phyloP scores from a whole-genome alignment of 495 filamentous ascomycete genomes.

The Bombardia bombarda region DNA sequence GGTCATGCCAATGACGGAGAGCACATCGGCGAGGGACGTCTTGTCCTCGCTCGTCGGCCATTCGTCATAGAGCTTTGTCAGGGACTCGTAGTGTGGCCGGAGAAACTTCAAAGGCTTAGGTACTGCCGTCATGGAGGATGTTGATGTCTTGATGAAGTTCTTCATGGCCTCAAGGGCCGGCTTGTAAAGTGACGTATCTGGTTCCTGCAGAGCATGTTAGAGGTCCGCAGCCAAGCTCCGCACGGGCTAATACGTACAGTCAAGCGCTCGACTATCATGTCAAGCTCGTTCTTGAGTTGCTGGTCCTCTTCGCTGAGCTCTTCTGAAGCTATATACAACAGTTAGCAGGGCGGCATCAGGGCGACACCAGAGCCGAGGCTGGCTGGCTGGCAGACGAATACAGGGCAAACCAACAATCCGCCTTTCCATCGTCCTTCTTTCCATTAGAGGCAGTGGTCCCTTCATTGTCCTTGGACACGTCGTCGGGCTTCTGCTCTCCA shows the following conservation, averaged over 20 bases:
- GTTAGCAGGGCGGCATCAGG: constrained; percentile 14
- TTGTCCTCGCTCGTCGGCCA: constrained; percentile 82
- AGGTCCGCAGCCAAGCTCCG: constrained; percentile 4
- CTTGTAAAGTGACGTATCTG: constrained; percentile 80
- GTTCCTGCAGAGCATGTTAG: constrained; percentile 49
- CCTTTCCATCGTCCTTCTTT: constrained; percentile 61
- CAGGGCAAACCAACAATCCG: constrained; percentile 33
- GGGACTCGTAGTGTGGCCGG: constrained; percentile 83
- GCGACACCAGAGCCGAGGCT: background rate
- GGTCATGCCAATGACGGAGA: constrained; percentile 98
- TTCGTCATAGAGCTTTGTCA: constrained; percentile 77
- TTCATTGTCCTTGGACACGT: constrained; percentile 58
- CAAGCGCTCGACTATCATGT: constrained; percentile 95
- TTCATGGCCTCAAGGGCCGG: constrained; percentile 92
- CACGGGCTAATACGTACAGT: constrained; percentile 49
- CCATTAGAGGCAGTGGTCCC: constrained; percentile 62
- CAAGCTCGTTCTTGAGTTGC: constrained; percentile 93
- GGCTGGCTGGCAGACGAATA: background rate
- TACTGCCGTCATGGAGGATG: constrained; percentile 97
- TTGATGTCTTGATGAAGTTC: constrained; percentile 95
- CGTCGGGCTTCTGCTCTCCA: constrained; percentile 53
- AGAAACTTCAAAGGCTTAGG: constrained; percentile 98
- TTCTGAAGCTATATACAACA: constrained; percentile 34
- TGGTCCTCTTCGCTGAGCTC: constrained; percentile 98
- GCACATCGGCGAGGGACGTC: constrained; percentile 83